A percentile compares a stretch with the other conserved stretches of the same genome.
Conservation (phyloP, 2,329 filamentous ascomycete species). For the Magnaporthiopsis rhizophila region DNA sequence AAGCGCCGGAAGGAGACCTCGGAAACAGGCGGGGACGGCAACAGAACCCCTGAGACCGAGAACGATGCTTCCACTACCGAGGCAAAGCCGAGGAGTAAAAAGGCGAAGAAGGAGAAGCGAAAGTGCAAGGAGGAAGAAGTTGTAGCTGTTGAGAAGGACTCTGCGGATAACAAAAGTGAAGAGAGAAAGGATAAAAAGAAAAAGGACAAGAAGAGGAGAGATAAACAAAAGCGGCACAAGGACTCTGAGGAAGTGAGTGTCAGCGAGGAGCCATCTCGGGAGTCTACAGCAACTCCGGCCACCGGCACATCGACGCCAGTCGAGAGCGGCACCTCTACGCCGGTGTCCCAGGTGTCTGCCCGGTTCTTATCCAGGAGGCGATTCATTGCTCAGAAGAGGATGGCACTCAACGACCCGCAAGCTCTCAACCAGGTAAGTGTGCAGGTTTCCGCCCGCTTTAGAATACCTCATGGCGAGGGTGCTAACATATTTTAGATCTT, state of each 20-base stretch:
- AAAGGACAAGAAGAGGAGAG: slow-evolving; percentile 15
- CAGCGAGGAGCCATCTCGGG: slow-evolving; percentile 12
- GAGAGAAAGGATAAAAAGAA: slow-evolving; percentile 23
- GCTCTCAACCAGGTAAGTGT: slow-evolving; percentile 73
- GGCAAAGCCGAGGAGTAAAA: slow-evolving; percentile 25
- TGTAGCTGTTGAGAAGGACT: slow-evolving; percentile 11
- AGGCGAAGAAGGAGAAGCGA: slow-evolving; percentile 27
- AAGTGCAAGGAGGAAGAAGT: slow-evolving; percentile 21
- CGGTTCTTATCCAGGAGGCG: slow-evolving; percentile 70
- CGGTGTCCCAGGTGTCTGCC: slow-evolving; percentile 32
- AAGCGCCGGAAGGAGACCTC: slow-evolving; percentile 10
- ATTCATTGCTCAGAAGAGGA: slow-evolving; percentile 82
- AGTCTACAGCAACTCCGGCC: slow-evolving; percentile 10
- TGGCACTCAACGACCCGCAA: slow-evolving; percentile 71
- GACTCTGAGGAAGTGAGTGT: slow-evolving; percentile 18
- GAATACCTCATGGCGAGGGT: background rate
- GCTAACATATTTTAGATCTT: slow-evolving; percentile 46
- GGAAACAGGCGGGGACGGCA: background rate
- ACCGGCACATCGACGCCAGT: slow-evolving; percentile 15
- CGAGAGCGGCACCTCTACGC: slow-evolving; percentile 29
- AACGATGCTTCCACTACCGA: slow-evolving; percentile 15
- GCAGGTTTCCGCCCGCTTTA: background rate
- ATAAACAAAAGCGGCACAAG: slow-evolving; percentile 29
- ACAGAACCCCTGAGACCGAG: slow-evolving; percentile 6
- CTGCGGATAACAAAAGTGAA: slow-evolving; percentile 24